Evolutionary conservation across 805 yeast species (phyloP), one percentile per base, ranked within the genome.

Genomic region (Pichia heedii): DNA sequence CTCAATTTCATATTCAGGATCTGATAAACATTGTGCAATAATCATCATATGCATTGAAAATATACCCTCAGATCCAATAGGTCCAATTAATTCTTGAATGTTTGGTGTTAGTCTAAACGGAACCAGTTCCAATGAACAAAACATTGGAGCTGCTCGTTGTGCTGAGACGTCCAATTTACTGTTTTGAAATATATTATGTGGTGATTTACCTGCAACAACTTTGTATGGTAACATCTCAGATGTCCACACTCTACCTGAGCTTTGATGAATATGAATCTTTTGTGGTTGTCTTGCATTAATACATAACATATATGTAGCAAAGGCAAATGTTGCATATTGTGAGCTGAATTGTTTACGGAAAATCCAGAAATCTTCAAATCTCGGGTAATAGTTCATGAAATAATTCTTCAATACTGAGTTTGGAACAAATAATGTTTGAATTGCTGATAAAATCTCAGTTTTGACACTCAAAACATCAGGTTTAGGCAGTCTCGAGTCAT

Each of bases 71-170:
- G 88, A 67, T 5, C 88, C 86, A n/a, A 89, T 79, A 47, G 89
- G 95, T 39, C 98, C 97, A 67, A 93, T 87, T 57, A 93, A 70
- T 50, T 82, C 81, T 61, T 93, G 99, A 44, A 94, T 76, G 58
- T 94, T 93, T 19, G 99, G 98, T 6, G 98, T 90, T 56, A 93
- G 71, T 57, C 99, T 74, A 73, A 93, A 93, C 37, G 98, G 97
- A 40, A 93, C 97, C 50, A 88, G 78, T 59, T 93, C 99, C 15
- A 88, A 77, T 52, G 89, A 87, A 59, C 82, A 82, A 70, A 90
- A 89, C 22, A 90, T 71, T 22, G 99, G 99, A 0, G 83, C 75
- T 2, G 77, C 76, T 47, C 78, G 71, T 39, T 71, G 75, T 39
- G 62, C 69, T 7, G 73, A 67, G 5, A 70, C 70, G 51, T 71